Evolutionary conservation across 768 basidiomycete species (phyloP).

Genomic region (Amanita molliuscula): DNA sequence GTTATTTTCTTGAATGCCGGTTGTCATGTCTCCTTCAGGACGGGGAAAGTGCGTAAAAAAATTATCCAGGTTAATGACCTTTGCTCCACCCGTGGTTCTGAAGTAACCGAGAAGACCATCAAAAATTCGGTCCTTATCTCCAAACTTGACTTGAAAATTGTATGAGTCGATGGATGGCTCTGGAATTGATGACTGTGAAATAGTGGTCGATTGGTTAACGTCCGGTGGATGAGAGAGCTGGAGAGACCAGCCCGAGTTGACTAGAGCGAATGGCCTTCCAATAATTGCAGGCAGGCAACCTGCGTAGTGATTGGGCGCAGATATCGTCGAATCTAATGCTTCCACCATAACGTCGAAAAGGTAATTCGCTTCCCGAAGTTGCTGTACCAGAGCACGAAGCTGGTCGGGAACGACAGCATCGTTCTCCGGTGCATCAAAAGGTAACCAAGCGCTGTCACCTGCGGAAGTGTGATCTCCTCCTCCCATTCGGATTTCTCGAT

Average conservation of each 20-base stretch:
- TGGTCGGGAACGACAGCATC: not conserved
- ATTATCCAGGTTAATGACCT: not conserved
- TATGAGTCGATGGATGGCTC: not conserved
- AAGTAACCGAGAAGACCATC: not conserved
- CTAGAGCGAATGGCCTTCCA: not conserved
- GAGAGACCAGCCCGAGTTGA: not conserved
- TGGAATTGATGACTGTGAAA: too few relatives aligned
- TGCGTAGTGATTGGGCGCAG: not conserved
- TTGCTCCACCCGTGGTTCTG: not conserved
- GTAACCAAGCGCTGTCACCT: not conserved
- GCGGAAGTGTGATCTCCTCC: not conserved
- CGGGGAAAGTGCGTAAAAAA: not conserved
- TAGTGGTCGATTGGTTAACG: not conserved
- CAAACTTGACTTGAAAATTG: not conserved
- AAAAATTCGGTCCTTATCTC: not conserved
- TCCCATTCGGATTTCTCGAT: not conserved
- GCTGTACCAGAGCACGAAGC: not conserved
- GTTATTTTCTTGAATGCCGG: not conserved
- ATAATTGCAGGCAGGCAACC: not conserved
- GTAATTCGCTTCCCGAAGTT: not conserved
- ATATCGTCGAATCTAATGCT: too few relatives aligned
- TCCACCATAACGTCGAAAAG: not conserved
- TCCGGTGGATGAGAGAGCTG: not conserved
- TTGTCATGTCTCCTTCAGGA: not conserved
- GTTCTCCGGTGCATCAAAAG: not conserved